Percentiles rank a stretch among this genome's conserved stretches.
phyloP scores from a whole-genome alignment of 2,329 filamentous ascomycete genomes.

The Atkinsonella texensis region DNA sequence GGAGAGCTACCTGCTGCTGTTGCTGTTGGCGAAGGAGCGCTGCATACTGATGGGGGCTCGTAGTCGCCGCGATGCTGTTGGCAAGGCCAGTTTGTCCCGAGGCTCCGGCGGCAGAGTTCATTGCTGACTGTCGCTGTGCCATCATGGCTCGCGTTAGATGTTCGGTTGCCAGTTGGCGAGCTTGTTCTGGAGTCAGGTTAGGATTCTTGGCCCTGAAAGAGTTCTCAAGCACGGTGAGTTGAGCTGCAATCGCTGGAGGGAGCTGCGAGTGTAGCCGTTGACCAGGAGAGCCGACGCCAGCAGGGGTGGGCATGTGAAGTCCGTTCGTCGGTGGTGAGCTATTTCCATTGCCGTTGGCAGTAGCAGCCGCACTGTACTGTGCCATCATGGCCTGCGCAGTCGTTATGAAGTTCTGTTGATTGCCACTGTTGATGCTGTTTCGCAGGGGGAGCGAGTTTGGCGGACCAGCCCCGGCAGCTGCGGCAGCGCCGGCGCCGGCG shows the following conservation, averaged over 20 bases:
- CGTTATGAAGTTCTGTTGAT: constrained; percentile 40
- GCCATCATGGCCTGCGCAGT: constrained; percentile 43
- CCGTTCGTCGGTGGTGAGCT: constrained; percentile 32
- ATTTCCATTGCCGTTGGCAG: constrained; percentile 28
- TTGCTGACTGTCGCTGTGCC: constrained; percentile 38
- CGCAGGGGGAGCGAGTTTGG: constrained; percentile 34
- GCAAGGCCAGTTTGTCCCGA: constrained; percentile 35
- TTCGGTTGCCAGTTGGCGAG: constrained; percentile 39
- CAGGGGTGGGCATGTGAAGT: constrained; percentile 33
- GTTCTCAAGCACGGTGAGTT: constrained; percentile 40
- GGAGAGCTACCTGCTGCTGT: constrained; percentile 28
- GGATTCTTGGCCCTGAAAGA: constrained; percentile 40
- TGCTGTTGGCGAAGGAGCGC: constrained; percentile 46
- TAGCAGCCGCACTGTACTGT: constrained; percentile 30
- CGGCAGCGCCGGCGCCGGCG: constrained; percentile 10
- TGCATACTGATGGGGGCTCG: constrained; percentile 47
- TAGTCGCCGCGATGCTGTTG: constrained; percentile 34
- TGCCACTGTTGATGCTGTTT: constrained; percentile 29
- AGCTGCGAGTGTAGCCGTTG: constrained; percentile 30
- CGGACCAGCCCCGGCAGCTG: constrained; percentile 22
- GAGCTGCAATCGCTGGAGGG: constrained; percentile 33
- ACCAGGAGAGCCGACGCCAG: constrained; percentile 31
- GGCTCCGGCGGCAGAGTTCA: constrained; percentile 42
- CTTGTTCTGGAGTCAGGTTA: constrained; percentile 34
- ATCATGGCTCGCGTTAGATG: constrained; percentile 36